Evolutionary conservation across 2,329 filamentous ascomycete species (phyloP), one percentile per base, ranked within the genome.

Genomic region (Biscogniauxia marginata): DNA sequence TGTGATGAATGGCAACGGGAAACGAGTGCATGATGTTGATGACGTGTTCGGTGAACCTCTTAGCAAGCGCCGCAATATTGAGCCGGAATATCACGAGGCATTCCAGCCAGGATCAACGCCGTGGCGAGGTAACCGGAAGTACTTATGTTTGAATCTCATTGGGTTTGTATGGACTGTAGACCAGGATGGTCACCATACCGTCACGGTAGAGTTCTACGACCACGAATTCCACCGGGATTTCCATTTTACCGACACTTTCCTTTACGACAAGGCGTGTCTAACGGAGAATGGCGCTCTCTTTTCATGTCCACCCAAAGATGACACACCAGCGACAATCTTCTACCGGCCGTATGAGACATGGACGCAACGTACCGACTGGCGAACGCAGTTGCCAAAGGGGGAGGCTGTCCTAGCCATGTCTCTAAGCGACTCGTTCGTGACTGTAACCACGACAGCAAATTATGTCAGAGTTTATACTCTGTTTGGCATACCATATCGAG

Each of bases 171-270:
- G 95, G 91, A 98, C 93, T 0, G 91, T 99, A 18, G 90, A 96
- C 65, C 95, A 99, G 73, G 93, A 97, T 68, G 90, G 89, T 0
- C 89, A 93, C 65, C 86, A 98, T 70, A 99, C 95, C 1, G 88
- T 99, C 9, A 97, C 93, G 0, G 93, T 98, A 1, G 95, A 98
- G 67, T 99, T 99, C 71, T 97, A 98, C 71, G 96, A 99, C 72
- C 89, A 92, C 56, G 92, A 96, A 64, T 87, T 89, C 57, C 89
- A 96, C 71, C 84, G 93, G 49, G 92, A 98, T 71, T 97, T 97
- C 67, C 95, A 98, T 76, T 98, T 99, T 71, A 98, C 93, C 11
- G 95, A 99, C 70, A 93, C 92, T 0, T 97, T 92, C 70, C 81
- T 92, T 3, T 98, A 98, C 74, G 95, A 99, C 75, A 97, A 96